Base-by-base conservation (phyloP, 495 filamentous ascomycete species). In the Usnea hakonensis region DNA sequence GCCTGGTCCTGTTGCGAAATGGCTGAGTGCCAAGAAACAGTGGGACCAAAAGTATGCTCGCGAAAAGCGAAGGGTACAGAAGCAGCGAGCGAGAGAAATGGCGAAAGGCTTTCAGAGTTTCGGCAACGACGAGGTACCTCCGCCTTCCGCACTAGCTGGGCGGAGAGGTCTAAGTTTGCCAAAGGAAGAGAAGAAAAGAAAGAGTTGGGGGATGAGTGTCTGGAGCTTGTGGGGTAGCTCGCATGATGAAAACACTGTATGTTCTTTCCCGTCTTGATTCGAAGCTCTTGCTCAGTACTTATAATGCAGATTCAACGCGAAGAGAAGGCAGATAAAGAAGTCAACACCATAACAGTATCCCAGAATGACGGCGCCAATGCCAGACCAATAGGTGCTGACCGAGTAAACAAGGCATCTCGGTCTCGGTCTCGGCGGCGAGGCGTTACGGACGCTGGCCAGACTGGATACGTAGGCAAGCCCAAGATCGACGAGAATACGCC, bases 181-280 rank as follows among this genome's bases (percentile, higher is more conserved):
- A 23, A 79, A 76, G 10, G 76, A 81, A 41, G 65, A 82, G 44
- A 85, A 82, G 61, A 82, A 81, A 66, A 81, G 71, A 55, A 84
- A 80, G 73, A 87, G 88, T 66, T 84, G 86, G 70, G 91, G 90
- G 5, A 78, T 96, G 73, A 83, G 84, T 37, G 72, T 96, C 36
- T 97, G 92, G 92, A 87, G 83, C 50, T 74, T 84, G 14, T 91
- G 91, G 87, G 92, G 89, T 14, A 90, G 87, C 64, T 94, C 86
- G 68, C 91, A 96, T 65, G 92, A 96, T 70, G 81, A 91, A 74
- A 81, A 78, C 48, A 87, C 86, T 14, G 77, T 94, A 33, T 30
- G 65, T 37, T 36, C 17, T 21, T 50, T 5, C 21, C 41, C 32
- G 3, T 5, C 5, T n/a, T n/a, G n/a, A 7, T 21, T 11, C 11